Conservation (phyloP, 78 protist species). For the Cavenderia fasciculata region DNA sequence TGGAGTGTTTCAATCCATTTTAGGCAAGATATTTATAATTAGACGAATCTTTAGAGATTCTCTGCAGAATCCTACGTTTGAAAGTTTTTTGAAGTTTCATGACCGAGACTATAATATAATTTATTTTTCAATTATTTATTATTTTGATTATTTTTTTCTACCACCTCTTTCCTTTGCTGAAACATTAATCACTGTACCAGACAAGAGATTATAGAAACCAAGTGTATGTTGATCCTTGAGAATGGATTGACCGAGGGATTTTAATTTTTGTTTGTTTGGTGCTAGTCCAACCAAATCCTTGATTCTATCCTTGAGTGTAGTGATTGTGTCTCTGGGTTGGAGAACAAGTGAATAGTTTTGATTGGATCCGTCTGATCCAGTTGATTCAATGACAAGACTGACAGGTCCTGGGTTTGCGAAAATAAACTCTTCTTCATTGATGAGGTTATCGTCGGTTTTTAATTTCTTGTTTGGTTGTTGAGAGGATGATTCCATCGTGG, state of each 20-base stretch:
- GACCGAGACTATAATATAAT: no score
- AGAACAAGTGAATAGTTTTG: constrained; percentile 10
- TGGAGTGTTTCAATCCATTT: no score
- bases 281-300: constrained; percentile 49
- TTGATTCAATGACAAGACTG: constrained; percentile 12
- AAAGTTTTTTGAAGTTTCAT: no score
- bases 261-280: constrained; percentile 79
- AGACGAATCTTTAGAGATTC: no score
- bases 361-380: constrained; percentile 3
- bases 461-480: constrained; percentile 46
- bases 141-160: constrained; percentile 76
- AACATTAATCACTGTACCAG: neutral
- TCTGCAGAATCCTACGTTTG: no score
- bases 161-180: constrained; percentile 75
- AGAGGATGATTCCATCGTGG: neutral
- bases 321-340: constrained; percentile 26
- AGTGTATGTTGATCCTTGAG: constrained; percentile 57
- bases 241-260: constrained; percentile 64
- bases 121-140: no score
- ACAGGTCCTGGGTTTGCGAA: constrained; percentile 52
- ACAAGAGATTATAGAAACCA: constrained; percentile 41
- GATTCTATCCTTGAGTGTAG: constrained; percentile 34
- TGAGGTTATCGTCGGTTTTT: constrained; percentile 24
- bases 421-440: constrained; percentile 24
- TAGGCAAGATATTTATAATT: no score